These are phyloP conservation scores for Pseudogymnoascus sp. DNA, from an alignment of 2,329 filamentous ascomycete genomes.

Conservation along the genomic window DNA sequence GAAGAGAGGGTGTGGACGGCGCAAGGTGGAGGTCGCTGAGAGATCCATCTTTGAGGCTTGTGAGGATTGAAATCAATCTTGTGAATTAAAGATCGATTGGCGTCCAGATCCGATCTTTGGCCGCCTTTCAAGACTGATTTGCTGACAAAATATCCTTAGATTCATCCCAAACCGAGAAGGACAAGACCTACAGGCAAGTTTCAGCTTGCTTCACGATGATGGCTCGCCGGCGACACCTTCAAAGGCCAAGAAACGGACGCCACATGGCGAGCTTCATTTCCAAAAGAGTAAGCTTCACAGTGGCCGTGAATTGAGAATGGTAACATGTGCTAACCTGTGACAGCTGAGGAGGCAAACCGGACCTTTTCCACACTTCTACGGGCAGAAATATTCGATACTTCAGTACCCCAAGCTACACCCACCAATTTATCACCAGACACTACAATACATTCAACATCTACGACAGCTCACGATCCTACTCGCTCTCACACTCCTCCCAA, in stretches of 20 bases:
- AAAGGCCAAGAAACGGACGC: slow-evolving; percentile 74
- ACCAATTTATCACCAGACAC: slow-evolving; percentile 57
- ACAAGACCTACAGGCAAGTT: slow-evolving; percentile 88
- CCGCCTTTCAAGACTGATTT: not conserved
- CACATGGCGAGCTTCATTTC: slow-evolving; percentile 86
- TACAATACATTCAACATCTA: slow-evolving; percentile 43
- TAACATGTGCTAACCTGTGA: slow-evolving; percentile 14
- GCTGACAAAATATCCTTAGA: slow-evolving; percentile 43
- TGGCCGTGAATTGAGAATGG: slow-evolving; percentile 30
- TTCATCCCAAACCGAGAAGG: slow-evolving; percentile 94
- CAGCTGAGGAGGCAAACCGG: slow-evolving; percentile 87
- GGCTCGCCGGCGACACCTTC: slow-evolving; percentile 89
- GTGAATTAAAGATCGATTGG: not conserved
- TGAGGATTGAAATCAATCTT: not conserved
- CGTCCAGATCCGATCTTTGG: not conserved
- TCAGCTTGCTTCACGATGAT: slow-evolving; percentile 85
- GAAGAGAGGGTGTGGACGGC: not conserved
- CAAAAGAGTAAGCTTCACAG: slow-evolving; percentile 67
- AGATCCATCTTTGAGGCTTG: not conserved
- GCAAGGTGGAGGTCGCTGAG: not conserved
- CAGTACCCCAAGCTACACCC: slow-evolving; percentile 74
- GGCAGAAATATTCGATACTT: slow-evolving; percentile 85
- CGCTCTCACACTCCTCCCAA: slow-evolving; percentile 77
- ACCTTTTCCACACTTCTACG: slow-evolving; percentile 85
- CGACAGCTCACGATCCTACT: slow-evolving; percentile 57